Conservation (phyloP, 768 basidiomycete species). For the Mycena albidolilacea region DNA sequence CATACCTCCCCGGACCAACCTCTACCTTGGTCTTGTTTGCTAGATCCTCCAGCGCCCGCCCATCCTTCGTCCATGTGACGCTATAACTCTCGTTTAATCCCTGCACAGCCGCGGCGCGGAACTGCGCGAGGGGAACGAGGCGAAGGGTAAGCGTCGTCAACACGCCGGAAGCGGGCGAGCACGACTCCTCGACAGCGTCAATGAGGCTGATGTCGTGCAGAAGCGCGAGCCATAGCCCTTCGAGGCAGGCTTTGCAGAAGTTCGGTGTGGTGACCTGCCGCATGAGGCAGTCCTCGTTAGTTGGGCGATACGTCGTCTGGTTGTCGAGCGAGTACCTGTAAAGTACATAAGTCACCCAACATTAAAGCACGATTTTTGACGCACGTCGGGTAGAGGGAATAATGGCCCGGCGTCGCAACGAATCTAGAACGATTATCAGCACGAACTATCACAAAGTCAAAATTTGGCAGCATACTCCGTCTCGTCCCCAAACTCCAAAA, state of each 20-base stretch:
- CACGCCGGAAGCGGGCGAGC: slow-evolving; percentile 40
- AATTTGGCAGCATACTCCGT: slow-evolving; percentile 61
- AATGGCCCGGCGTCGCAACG: slow-evolving; percentile 67
- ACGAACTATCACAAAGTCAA: slow-evolving; percentile 8
- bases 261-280: slow-evolving; percentile 77
- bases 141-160: slow-evolving; percentile 55
- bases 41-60: slow-evolving; percentile 57
- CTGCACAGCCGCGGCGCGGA: slow-evolving; percentile 52
- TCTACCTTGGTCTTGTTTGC: slow-evolving; percentile 67
- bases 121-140: slow-evolving; percentile 75
- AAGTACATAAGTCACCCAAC: background rate
- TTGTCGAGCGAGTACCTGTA: slow-evolving; percentile 75
- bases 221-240: slow-evolving; percentile 81
- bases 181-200: slow-evolving; percentile 64
- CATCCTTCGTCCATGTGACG: slow-evolving; percentile 71
- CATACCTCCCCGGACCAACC: slow-evolving; percentile 59
- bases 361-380: slow-evolving; percentile 40
- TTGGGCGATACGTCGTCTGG: slow-evolving; percentile 81
- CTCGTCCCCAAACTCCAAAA: slow-evolving; percentile 79
- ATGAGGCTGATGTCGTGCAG: slow-evolving; percentile 73
- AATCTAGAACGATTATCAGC: slow-evolving; percentile 61
- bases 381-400: slow-evolving; percentile 83
- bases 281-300: slow-evolving; percentile 89
- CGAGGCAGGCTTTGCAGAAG: slow-evolving; percentile 82
- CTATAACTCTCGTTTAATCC: slow-evolving; percentile 64